Evolutionary conservation across 768 basidiomycete genomes (phyloP).

Genomic region (Termitomyces sp.): DNA sequence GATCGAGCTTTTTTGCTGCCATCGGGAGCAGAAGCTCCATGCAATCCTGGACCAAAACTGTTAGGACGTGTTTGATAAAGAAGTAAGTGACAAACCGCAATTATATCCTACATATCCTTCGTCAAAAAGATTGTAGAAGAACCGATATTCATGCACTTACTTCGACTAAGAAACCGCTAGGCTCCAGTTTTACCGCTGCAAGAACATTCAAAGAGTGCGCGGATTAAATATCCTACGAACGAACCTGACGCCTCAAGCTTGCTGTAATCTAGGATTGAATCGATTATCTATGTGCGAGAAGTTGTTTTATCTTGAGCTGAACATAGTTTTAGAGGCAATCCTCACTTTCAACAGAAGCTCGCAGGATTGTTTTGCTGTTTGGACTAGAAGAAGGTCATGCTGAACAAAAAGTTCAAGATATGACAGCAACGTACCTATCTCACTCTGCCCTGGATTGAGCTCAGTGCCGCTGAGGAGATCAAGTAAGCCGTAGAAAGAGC

Average conservation of each 20-base stretch:
- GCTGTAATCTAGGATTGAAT: slow-evolving; percentile 75
- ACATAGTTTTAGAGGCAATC: background rate
- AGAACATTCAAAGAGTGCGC: slow-evolving; percentile 6
- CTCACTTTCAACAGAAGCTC: slow-evolving; percentile 64
- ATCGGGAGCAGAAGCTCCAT: slow-evolving; percentile 72
- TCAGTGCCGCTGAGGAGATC: slow-evolving; percentile 72
- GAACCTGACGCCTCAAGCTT: slow-evolving; percentile 72
- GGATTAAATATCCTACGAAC: background rate
- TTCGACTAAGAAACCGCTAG: slow-evolving; percentile 61
- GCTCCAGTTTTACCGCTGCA: slow-evolving; percentile 65
- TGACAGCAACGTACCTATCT: slow-evolving; percentile 44
- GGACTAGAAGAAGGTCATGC: slow-evolving; percentile 33
- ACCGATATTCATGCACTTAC: slow-evolving; percentile 21
- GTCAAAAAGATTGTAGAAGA: background rate
- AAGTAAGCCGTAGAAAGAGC: slow-evolving; percentile 73
- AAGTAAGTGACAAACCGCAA: slow-evolving; percentile 43
- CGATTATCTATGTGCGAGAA: slow-evolving; percentile 53
- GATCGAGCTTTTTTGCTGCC: slow-evolving; percentile 69
- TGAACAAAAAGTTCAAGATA: background rate
- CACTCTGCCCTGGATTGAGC: slow-evolving; percentile 61
- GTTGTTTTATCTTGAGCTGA: background rate
- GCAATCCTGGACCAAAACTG: slow-evolving; percentile 46
- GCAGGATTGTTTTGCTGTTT: slow-evolving; percentile 76
- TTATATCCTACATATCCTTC: slow-evolving; percentile 43
- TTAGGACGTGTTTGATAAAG: background rate